Evolutionary conservation across 371 early-diverging fungal species (phyloP), one percentile per base, ranked within the genome.

Genomic region (Mortierella sp.): DNA sequence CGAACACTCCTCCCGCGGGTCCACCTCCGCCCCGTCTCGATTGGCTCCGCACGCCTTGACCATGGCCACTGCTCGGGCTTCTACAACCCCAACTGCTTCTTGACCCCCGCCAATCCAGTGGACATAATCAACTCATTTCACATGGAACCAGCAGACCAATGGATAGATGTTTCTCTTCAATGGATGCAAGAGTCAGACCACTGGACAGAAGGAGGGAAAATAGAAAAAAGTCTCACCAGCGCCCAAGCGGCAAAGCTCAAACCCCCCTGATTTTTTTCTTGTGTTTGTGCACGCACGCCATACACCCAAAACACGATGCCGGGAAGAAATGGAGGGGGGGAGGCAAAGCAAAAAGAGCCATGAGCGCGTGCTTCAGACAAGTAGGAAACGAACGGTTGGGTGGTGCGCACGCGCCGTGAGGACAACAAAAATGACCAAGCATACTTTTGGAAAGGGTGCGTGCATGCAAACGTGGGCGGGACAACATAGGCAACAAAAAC

Each of bases 181-280:
- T 61, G 64, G 34, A 57, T 28, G 14, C 31, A 28, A 28, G 16
- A 8, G 34, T 59, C 6, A 37, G 37, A 61, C 37, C 37, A 37
- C 64, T 37, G 64, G 64, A 21, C 37, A 37, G 21, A 37, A 19
- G 21, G 16, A 16, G 14, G 16, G 26, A 59, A 59, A 31, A 2
- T 31, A 14, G 16, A 34, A 34, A 61, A 37, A 61, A 21, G 64
- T 61, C 37, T 61, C 64, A 61, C 37, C 34, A 61, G 64, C 64
- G 64, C 37, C 51, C 21, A 50, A 14, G 71, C 71, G 51, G 3
- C 50, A 48, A 50, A 34, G 31, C 31, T 26, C 73, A 70, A 74
- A 71, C 74, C 67, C 80, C 80, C 80, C 80, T 75, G 72, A 75
- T 67, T 80, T 75, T 72, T 40, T 74, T 73, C 26, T 59, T 48